Evolutionary conservation across 2,329 filamentous ascomycete species (phyloP).

Genomic region (Beauveria scarabaeidicola): DNA sequence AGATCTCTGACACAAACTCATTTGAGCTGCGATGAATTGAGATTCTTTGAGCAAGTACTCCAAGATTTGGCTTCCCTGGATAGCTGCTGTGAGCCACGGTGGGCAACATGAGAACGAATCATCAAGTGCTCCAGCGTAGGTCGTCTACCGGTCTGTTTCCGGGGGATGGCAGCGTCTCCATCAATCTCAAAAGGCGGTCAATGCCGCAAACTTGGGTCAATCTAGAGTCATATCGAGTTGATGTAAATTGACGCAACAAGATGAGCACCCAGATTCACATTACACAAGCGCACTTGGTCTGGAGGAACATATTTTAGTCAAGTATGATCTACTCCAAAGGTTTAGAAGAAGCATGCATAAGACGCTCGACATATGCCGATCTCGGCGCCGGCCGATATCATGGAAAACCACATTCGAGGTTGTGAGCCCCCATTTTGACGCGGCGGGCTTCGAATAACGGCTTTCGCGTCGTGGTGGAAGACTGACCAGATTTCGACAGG

Average conservation of each 20-base stretch:
- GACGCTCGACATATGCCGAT: constrained; percentile 1
- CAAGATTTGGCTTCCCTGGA: not conserved
- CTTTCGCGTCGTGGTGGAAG: not conserved
- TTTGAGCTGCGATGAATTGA: not conserved
- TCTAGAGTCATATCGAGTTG: not conserved
- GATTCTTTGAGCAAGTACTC: not conserved
- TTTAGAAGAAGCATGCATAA: not conserved
- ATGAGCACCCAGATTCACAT: not conserved
- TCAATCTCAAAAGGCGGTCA: not conserved
- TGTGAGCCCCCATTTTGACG: not conserved
- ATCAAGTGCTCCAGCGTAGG: not conserved
- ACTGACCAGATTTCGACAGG: not conserved
- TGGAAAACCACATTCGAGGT: not conserved
- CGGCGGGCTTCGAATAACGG: not conserved
- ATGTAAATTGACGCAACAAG: not conserved
- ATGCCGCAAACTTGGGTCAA: not conserved
- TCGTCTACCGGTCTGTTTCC: not conserved
- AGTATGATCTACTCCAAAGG: not conserved
- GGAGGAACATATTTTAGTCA: not conserved
- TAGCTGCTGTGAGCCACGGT: not conserved
- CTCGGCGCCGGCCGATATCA: not conserved
- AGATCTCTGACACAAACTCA: not conserved
- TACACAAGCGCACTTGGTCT: not conserved
- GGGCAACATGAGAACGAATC: constrained; percentile 1
- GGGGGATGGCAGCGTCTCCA: not conserved